Evolutionary conservation across 257 asterid species (phyloP).

Genomic region (Solanum infundibuliforme): DNA sequence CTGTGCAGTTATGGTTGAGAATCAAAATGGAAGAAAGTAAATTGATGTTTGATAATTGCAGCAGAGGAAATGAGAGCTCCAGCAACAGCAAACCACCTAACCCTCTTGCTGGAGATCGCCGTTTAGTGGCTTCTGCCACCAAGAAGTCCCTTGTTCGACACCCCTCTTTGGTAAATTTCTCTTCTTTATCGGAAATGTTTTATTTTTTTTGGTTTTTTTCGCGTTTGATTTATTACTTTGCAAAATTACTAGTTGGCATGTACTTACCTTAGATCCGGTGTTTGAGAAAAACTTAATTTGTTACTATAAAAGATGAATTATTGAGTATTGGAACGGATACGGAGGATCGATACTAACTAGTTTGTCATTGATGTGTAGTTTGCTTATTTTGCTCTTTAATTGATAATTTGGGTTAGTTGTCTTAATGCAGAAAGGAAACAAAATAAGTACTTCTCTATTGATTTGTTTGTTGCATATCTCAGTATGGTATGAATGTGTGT

Average conservation of each 20-base stretch:
- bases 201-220: not conserved
- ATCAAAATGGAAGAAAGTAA: constrained; percentile 78
- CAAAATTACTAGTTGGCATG: not conserved
- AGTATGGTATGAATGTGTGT: not conserved
- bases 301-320: not conserved
- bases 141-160: constrained; percentile 50
- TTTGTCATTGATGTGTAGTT: not conserved
- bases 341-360: not conserved
- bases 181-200: not conserved
- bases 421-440: not conserved
- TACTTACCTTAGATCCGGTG: not conserved
- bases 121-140: constrained; percentile 18
- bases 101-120: constrained; percentile 36
- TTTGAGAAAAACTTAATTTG: not conserved
- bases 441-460: not conserved
- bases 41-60: constrained; percentile 20
- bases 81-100: constrained; percentile 66
- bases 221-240: not conserved
- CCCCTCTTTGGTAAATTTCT: constrained; percentile 49
- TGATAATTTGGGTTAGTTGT: not conserved
- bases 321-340: not conserved
- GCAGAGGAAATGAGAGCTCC: constrained; percentile 37
- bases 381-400: not conserved
- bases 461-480: not conserved
- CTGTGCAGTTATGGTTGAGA: constrained; percentile 43